Evolutionary conservation across 2,329 filamentous ascomycete species (phyloP).

Genomic region (Aureobasidium sp.): DNA sequence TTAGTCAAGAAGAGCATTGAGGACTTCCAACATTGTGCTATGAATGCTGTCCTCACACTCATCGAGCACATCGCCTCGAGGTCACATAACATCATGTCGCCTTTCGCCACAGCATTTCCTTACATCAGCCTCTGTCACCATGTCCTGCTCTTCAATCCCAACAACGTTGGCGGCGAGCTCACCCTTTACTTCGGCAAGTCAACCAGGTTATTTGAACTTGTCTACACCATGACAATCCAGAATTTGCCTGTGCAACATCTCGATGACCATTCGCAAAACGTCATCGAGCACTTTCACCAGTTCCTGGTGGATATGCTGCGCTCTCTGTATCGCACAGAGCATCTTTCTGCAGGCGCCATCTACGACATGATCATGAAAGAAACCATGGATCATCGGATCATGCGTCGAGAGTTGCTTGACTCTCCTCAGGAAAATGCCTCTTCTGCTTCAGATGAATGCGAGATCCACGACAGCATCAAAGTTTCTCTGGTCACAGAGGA

Average conservation of each 20-base stretch:
- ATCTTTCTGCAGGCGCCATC: not conserved
- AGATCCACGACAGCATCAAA: not conserved
- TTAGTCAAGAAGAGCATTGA: not conserved
- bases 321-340: not conserved
- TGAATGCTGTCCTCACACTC: not conserved
- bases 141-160: not conserved
- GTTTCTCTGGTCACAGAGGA: not conserved
- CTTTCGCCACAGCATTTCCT: not conserved
- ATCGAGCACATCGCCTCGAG: not conserved
- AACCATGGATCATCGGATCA: not conserved
- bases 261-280: not conserved
- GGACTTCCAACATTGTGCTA: not conserved
- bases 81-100: not conserved
- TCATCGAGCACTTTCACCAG: not conserved
- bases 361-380: not conserved
- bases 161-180: not conserved
- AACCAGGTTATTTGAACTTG: not conserved
- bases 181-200: not conserved
- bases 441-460: slow-evolving; percentile 37
- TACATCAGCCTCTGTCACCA: not conserved
- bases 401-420: slow-evolving; percentile 10
- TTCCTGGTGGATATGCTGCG: not conserved
- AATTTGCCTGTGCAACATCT: not conserved
- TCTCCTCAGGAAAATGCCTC: slow-evolving; percentile 14
- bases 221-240: not conserved